A percentile compares a stretch with the other conserved stretches of the same genome.
These are phyloP conservation scores for Dactylellina cionopaga DNA, from an alignment of 2,329 filamentous ascomycete species.

Conservation along the genomic window DNA sequence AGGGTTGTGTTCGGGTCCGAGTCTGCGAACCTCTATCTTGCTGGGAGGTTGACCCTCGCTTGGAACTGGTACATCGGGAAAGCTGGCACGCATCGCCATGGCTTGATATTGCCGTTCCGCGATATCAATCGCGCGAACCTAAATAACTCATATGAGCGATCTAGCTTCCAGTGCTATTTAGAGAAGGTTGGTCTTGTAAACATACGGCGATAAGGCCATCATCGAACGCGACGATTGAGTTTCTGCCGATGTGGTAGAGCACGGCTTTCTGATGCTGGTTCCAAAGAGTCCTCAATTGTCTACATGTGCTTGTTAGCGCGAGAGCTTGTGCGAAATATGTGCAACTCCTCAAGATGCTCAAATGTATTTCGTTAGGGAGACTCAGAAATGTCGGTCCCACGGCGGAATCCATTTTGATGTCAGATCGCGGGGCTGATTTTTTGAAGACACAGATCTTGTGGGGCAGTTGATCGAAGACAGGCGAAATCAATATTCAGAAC, in stretches of 20 bases:
- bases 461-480: too few relatives aligned
- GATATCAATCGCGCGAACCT: slow-evolving; percentile 35
- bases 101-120: slow-evolving; percentile 30
- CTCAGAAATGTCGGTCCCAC: neutral
- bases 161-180: neutral
- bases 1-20: neutral
- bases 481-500: too few relatives aligned
- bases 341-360: slow-evolving; percentile 20
- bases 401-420: neutral
- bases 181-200: neutral
- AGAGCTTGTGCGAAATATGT: neutral
- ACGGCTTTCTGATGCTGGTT: slow-evolving; percentile 17
- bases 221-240: slow-evolving; percentile 37
- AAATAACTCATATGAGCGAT: neutral
- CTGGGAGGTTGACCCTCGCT: neutral
- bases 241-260: slow-evolving; percentile 15
- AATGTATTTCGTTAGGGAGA: slow-evolving; percentile 35
- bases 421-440: neutral
- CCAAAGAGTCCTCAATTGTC: slow-evolving; percentile 10
- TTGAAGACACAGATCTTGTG: too few relatives aligned
- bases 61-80: neutral
- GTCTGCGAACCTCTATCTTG: neutral
- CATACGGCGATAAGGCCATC: slow-evolving; percentile 35
- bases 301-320: slow-evolving; percentile 6
- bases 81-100: neutral